Percentiles rank a stretch among this genome's conserved stretches.
These are phyloP conservation scores for Lepidium aucheri DNA, from an alignment of 345 rosid species.

Conservation along the genomic window DNA sequence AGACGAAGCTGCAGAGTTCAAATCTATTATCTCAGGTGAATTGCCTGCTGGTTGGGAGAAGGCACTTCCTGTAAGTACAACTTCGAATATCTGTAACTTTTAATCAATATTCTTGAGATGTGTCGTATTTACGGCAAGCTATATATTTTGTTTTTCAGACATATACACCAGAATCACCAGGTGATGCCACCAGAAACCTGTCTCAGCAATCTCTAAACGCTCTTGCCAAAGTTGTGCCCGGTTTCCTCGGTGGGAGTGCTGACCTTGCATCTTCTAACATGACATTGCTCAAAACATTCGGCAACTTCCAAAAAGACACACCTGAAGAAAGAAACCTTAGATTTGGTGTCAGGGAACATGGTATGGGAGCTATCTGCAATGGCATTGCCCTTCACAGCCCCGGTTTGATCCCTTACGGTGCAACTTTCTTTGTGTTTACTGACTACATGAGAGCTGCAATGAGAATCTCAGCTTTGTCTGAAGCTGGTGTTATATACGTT, in stretches of 20 bases:
- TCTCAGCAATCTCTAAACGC: slow-evolving; percentile 87
- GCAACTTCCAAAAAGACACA: slow-evolving; percentile 79
- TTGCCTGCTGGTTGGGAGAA: slow-evolving; percentile 87
- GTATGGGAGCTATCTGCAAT: slow-evolving; percentile 93
- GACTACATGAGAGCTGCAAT: slow-evolving; percentile 99
- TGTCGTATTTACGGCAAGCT: neutral
- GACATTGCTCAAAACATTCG: slow-evolving; percentile 81
- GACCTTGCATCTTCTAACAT: slow-evolving; percentile 97
- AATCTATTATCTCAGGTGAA: slow-evolving; percentile 63
- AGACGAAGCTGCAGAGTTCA: slow-evolving; percentile 88
- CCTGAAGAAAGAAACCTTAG: slow-evolving; percentile 84
- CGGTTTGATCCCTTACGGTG: slow-evolving; percentile 88
- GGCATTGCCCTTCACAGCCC: slow-evolving; percentile 91
- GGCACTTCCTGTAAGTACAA: slow-evolving; percentile 72
- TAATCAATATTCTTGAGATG: neutral
- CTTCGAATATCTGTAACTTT: neutral
- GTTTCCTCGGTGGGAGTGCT: slow-evolving; percentile 94
- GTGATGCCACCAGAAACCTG: slow-evolving; percentile 87
- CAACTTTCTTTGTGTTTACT: slow-evolving; percentile 98
- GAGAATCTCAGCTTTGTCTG: slow-evolving; percentile 73
- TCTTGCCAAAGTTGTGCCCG: slow-evolving; percentile 66
- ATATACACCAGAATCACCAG: slow-evolving; percentile 81
- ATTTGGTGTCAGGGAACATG: slow-evolving; percentile 95
- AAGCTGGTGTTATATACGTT: slow-evolving; percentile 87
- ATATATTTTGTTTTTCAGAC: slow-evolving; percentile 34